Conservation (phyloP, 2,329 filamentous ascomycete genomes). For the Beauveria sp. region DNA sequence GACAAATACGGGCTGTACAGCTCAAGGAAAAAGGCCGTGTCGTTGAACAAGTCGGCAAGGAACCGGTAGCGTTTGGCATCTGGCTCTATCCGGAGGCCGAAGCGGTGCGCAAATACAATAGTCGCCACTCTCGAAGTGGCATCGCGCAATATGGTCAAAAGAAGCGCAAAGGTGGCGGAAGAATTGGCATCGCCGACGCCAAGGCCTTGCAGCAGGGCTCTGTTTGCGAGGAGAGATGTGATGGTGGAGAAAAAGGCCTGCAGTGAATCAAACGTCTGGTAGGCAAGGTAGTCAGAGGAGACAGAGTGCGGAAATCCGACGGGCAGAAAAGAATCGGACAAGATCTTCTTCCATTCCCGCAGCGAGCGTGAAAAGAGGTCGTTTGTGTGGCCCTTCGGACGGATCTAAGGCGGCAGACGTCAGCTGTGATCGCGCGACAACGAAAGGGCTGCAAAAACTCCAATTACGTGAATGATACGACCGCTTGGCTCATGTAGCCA, state of each 20-base stretch:
- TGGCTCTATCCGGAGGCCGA: slow-evolving; percentile 76
- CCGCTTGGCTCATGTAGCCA: slow-evolving; percentile 26
- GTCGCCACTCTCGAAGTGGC: slow-evolving; percentile 75
- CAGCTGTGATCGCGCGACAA: not conserved
- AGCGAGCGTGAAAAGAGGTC: slow-evolving; percentile 22
- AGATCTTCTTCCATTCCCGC: slow-evolving; percentile 29
- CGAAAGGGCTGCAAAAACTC: no score
- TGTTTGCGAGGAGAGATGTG: slow-evolving; percentile 68
- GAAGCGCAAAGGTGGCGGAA: slow-evolving; percentile 70
- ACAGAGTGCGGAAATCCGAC: slow-evolving; percentile 85
- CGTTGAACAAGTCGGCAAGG: slow-evolving; percentile 82
- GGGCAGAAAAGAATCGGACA: slow-evolving; percentile 73
- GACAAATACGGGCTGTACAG: slow-evolving; percentile 70
- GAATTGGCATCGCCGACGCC: slow-evolving; percentile 75
- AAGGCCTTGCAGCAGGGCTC: slow-evolving; percentile 73
- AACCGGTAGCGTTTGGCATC: slow-evolving; percentile 89
- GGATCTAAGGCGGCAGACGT: not conserved
- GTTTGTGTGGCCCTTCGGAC: slow-evolving; percentile 14
- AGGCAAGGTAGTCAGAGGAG: slow-evolving; percentile 74
- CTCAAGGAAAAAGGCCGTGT: slow-evolving; percentile 78
- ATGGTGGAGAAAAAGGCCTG: slow-evolving; percentile 85
- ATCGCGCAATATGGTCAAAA: slow-evolving; percentile 77
- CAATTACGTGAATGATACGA: slow-evolving; percentile 20
- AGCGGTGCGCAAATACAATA: slow-evolving; percentile 75
- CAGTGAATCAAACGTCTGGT: slow-evolving; percentile 63